Conservation (phyloP, 495 filamentous ascomycete species). For the Hyaloscypha hepaticicola region DNA sequence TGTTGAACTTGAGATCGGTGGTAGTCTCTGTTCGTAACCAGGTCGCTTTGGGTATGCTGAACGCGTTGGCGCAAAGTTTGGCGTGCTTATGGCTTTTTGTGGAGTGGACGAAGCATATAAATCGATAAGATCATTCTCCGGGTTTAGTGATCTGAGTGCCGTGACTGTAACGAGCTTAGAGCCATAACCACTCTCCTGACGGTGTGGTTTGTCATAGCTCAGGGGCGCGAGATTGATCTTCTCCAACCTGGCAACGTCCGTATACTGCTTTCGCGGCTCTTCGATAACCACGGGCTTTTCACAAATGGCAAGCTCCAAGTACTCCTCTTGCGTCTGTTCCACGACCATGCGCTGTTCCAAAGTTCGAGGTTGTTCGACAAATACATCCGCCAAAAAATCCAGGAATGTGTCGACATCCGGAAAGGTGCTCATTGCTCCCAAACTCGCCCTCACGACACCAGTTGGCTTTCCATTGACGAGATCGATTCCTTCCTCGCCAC, state of each 20-base stretch:
- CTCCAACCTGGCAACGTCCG: background rate
- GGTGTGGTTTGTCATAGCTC: background rate
- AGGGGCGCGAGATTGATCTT: background rate
- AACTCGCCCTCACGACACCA: constrained; percentile 63
- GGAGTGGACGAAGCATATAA: background rate
- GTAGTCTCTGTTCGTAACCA: background rate
- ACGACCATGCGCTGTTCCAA: background rate
- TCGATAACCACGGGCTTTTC: background rate
- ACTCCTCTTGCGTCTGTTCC: background rate
- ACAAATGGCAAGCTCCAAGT: background rate
- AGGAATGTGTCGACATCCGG: constrained; percentile 60
- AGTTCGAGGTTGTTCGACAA: too few relatives aligned
- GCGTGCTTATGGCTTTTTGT: background rate
- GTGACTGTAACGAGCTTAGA: background rate
- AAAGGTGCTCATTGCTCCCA: constrained; percentile 70
- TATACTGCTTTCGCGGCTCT: background rate
- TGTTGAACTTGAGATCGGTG: background rate
- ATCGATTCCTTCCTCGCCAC: constrained; percentile 47
- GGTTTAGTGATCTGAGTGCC: background rate
- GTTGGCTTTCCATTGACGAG: constrained; percentile 56
- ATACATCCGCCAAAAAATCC: constrained; percentile 19
- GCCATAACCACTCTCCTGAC: background rate
- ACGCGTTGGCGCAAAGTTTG: background rate
- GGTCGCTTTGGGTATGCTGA: background rate
- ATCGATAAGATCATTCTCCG: background rate